A percentile compares a stretch with the other conserved stretches of the same genome.
These are phyloP conservation scores for Scheffersomyces coipomensis DNA, from an alignment of 805 yeast species.

Conservation along the genomic window DNA sequence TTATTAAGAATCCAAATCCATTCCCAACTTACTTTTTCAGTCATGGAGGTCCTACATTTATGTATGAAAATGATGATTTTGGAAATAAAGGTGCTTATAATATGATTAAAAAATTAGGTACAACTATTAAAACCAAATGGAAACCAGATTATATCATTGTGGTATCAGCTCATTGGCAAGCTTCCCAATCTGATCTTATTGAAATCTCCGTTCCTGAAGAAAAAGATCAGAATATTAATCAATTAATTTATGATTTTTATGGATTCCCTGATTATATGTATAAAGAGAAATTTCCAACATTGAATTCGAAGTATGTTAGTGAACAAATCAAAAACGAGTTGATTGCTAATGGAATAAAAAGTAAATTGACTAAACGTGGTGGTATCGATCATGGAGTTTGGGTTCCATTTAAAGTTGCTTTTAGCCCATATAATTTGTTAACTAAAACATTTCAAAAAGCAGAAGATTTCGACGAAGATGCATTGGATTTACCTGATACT, in stretches of 20 bases:
- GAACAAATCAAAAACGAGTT: conserved; percentile 42
- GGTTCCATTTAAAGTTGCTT: conserved; percentile 77
- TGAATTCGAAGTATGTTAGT: conserved; percentile 43
- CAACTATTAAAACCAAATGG: conserved; percentile 42
- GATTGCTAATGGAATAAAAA: conserved; percentile 39
- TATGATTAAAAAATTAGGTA: conserved; percentile 49
- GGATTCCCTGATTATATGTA: conserved; percentile 71
- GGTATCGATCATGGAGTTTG: conserved; percentile 76
- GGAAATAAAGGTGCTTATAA: conserved; percentile 67
- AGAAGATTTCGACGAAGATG: conserved; percentile 17
- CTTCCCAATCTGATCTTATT: conserved; percentile 35
- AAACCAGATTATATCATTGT: conserved; percentile 67
- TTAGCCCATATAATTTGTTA: conserved; percentile 33
- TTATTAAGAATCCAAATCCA: conserved; percentile 19
- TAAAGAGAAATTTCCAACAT: conserved; percentile 57
- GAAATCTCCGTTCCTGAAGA: conserved; percentile 45
- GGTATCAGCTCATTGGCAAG: conserved; percentile 81
- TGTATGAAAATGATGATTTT: conserved; percentile 48
- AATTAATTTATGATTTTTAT: conserved; percentile 69
- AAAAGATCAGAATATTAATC: conserved; percentile 41
- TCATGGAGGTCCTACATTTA: conserved; percentile 85
- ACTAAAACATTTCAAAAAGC: conserved; percentile 24
- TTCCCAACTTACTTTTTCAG: conserved; percentile 66
- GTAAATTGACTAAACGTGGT: conserved; percentile 55
- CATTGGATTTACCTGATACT: conserved; percentile 41